Conservation (phyloP, 306 rosid species). For the Quercus mongolica region DNA sequence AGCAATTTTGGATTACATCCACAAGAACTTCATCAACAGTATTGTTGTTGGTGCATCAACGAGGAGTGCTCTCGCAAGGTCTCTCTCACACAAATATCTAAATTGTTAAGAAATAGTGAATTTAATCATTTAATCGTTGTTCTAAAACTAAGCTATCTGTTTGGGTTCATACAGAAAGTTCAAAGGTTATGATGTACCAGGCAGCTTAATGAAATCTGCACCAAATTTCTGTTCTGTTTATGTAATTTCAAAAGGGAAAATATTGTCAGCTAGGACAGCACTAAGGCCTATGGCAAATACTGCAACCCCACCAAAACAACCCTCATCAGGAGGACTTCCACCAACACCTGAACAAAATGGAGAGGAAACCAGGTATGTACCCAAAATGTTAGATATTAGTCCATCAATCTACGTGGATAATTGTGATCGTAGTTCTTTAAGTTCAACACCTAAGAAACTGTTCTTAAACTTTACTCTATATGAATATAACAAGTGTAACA, state of each 20-base stretch:
- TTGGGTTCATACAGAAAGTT: slow-evolving; percentile 50
- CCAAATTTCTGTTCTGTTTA: slow-evolving; percentile 79
- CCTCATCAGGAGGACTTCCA: slow-evolving; percentile 21
- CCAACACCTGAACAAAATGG: slow-evolving; percentile 27
- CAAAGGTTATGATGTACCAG: slow-evolving; percentile 56
- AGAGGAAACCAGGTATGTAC: slow-evolving; percentile 49
- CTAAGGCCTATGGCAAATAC: slow-evolving; percentile 45
- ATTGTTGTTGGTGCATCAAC: slow-evolving; percentile 71
- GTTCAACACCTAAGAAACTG: no score
- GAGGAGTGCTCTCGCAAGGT: slow-evolving; percentile 68
- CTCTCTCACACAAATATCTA: not conserved
- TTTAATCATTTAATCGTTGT: no score
- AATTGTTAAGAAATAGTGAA: not conserved
- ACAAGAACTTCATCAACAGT: slow-evolving; percentile 40
- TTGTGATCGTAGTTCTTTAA: no score
- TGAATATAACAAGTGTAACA: not conserved
- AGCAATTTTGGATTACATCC: slow-evolving; percentile 55
- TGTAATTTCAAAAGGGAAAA: slow-evolving; percentile 80
- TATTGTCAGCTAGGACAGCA: slow-evolving; percentile 60
- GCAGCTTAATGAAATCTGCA: slow-evolving; percentile 51
- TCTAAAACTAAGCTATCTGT: slow-evolving; percentile 2
- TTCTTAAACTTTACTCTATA: not conserved
- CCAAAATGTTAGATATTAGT: not conserved
- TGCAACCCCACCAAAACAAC: slow-evolving; percentile 41
- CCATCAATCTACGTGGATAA: no score